phyloP scores from a whole-genome alignment of 2,329 filamentous ascomycete species.

The Pyrenophora tritici-repentis region DNA sequence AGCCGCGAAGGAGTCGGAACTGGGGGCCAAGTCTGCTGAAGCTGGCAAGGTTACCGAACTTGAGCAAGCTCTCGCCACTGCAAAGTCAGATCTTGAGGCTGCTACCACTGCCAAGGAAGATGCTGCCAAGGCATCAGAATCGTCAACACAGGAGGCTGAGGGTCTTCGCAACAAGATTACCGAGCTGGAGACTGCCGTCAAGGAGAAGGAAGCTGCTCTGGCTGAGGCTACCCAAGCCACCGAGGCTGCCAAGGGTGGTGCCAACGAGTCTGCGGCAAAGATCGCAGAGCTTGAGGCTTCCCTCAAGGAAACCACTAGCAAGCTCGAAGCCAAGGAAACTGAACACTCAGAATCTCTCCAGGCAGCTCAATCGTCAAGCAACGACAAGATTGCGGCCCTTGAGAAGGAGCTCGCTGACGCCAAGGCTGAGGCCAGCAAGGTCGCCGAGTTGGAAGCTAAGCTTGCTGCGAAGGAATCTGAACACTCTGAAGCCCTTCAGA shows the following conservation, averaged over 20 bases:
- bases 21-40: slow-evolving; percentile 21
- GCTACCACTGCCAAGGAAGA: slow-evolving; percentile 18
- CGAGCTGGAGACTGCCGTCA: slow-evolving; percentile 21
- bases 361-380: slow-evolving; percentile 21
- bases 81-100: slow-evolving; percentile 23
- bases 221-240: too few relatives aligned
- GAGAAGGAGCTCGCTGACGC: slow-evolving; percentile 29
- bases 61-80: slow-evolving; percentile 20
- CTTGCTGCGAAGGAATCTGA: slow-evolving; percentile 30
- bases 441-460: slow-evolving; percentile 32
- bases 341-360: slow-evolving; percentile 22
- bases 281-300: slow-evolving; percentile 28
- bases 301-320: slow-evolving; percentile 19
- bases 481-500: slow-evolving; percentile 27
- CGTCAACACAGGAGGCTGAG: slow-evolving; percentile 23
- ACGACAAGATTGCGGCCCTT: slow-evolving; percentile 11
- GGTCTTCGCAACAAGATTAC: slow-evolving; percentile 22
- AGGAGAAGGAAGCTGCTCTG: too few relatives aligned
- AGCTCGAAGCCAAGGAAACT: slow-evolving; percentile 19
- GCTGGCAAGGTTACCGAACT: slow-evolving; percentile 26
- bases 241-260: slow-evolving; percentile 13
- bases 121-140: slow-evolving; percentile 17
- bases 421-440: slow-evolving; percentile 32
- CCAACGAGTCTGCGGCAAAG: slow-evolving; percentile 21
- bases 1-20: slow-evolving; percentile 20